phyloP scores from a whole-genome alignment of 495 filamentous ascomycete genomes.

The Mycothermus thermophilus region DNA sequence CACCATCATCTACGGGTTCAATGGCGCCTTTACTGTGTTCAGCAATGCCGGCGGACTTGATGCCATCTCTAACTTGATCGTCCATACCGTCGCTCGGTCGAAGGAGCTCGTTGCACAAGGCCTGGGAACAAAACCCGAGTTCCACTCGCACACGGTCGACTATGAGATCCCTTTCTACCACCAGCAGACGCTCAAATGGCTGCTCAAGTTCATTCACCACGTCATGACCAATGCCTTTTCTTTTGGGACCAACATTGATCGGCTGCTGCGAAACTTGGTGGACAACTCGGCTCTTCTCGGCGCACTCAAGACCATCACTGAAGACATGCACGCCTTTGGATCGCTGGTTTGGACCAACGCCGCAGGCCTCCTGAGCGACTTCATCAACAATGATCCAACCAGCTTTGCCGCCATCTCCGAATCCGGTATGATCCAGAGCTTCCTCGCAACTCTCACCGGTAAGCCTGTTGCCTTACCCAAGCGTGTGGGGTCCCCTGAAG shows the following conservation, averaged over 20 bases:
- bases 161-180: slow-evolving; percentile 86
- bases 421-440: slow-evolving; percentile 72
- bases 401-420: slow-evolving; percentile 93
- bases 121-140: slow-evolving; percentile 59
- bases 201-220: slow-evolving; percentile 92
- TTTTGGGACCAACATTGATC: slow-evolving; percentile 67
- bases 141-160: slow-evolving; percentile 71
- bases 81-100: slow-evolving; percentile 61
- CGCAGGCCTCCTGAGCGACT: slow-evolving; percentile 79
- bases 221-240: slow-evolving; percentile 65
- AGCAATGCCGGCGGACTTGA: slow-evolving; percentile 72
- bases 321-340: slow-evolving; percentile 64
- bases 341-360: slow-evolving; percentile 88
- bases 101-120: slow-evolving; percentile 48
- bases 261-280: slow-evolving; percentile 80
- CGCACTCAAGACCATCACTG: slow-evolving; percentile 68
- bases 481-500: slow-evolving; percentile 12
- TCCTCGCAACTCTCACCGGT: slow-evolving; percentile 69
- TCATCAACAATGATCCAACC: slow-evolving; percentile 97
- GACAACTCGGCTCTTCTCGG: slow-evolving; percentile 76
- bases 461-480: slow-evolving; percentile 30
- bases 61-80: slow-evolving; percentile 68
- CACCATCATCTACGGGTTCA: slow-evolving; percentile 64
- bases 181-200: slow-evolving; percentile 81
- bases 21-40: slow-evolving; percentile 66